A percentile compares a stretch with the other conserved stretches of the same genome.
These are phyloP conservation scores for Dendrobium nobile DNA, from an alignment of 106 monocot species.

Conservation along the genomic window DNA sequence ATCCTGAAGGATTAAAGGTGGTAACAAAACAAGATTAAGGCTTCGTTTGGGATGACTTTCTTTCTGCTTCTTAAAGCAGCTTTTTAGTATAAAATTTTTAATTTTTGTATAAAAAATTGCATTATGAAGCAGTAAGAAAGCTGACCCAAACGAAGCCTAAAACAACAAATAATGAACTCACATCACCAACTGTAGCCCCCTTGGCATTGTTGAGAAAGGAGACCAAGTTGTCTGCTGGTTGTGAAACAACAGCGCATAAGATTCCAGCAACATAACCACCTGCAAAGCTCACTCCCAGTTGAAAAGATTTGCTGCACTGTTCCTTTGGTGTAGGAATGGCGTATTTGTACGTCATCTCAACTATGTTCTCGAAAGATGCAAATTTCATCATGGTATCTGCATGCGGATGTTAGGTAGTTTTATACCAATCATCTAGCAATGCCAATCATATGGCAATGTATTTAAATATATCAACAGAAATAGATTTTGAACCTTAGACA, in stretches of 20 bases:
- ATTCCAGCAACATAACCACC: slow-evolving; percentile 80
- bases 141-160: not conserved
- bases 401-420: not conserved
- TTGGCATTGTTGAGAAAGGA: slow-evolving; percentile 82
- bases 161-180: slow-evolving; percentile 12
- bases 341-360: slow-evolving; percentile 68
- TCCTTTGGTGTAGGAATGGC: slow-evolving; percentile 67
- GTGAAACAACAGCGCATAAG: slow-evolving; percentile 65
- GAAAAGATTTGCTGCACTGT: slow-evolving; percentile 63
- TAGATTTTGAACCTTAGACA: too few relatives aligned
- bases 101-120: too few relatives aligned
- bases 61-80: too few relatives aligned
- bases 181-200: slow-evolving; percentile 69
- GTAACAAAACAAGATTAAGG: not conserved
- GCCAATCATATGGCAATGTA: too few relatives aligned
- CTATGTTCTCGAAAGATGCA: slow-evolving; percentile 75
- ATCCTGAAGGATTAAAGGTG: not conserved
- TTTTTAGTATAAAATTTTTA: too few relatives aligned
- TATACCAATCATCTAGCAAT: not conserved
- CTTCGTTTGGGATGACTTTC: too few relatives aligned
- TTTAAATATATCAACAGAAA: too few relatives aligned
- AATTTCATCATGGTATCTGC: slow-evolving; percentile 92
- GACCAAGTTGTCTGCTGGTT: slow-evolving; percentile 77
- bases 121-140: too few relatives aligned
- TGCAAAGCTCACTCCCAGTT: slow-evolving; percentile 71